Evolutionary conservation across 768 basidiomycete species (phyloP).

Genomic region (Suillus discolor): DNA sequence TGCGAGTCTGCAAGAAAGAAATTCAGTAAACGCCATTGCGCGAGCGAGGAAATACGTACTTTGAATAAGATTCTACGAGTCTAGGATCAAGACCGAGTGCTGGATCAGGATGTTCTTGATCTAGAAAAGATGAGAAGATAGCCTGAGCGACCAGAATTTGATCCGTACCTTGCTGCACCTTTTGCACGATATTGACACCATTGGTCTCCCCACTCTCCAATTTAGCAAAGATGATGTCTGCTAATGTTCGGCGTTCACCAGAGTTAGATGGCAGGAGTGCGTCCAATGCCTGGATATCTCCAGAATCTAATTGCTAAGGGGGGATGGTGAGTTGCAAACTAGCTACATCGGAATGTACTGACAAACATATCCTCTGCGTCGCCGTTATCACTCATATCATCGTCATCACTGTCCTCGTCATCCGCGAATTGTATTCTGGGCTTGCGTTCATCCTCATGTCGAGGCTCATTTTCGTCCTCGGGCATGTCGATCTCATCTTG

Average conservation of each 20-base stretch:
- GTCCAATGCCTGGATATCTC: conserved; percentile 86
- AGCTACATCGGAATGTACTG: conserved; percentile 28
- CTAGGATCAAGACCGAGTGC: conserved; percentile 88
- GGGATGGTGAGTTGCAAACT: conserved; percentile 10
- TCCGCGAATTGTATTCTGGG: conserved; percentile 43
- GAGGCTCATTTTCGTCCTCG: conserved; percentile 50
- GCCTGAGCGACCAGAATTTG: not conserved
- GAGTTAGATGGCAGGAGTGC: conserved; percentile 74
- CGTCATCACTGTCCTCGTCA: conserved; percentile 38
- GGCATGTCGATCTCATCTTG: conserved; percentile 82
- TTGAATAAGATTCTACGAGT: conserved; percentile 90
- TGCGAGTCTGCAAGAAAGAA: conserved; percentile 63
- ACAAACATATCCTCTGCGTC: conserved; percentile 69
- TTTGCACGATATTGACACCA: conserved; percentile 56
- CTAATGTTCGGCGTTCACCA: conserved; percentile 81
- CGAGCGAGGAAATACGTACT: conserved; percentile 55
- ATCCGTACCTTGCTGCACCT: conserved; percentile 56
- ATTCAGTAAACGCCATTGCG: conserved; percentile 10
- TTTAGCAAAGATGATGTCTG: conserved; percentile 97
- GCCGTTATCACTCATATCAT: conserved; percentile 43
- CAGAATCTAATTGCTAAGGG: conserved; percentile 83
- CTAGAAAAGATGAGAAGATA: conserved; percentile 30
- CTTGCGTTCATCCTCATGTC: conserved; percentile 42
- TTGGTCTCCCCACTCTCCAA: conserved; percentile 64
- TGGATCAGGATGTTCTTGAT: conserved; percentile 68